Base-by-base conservation (phyloP, 148 eudicot genomes). In the Rhododendron vialii region DNA sequence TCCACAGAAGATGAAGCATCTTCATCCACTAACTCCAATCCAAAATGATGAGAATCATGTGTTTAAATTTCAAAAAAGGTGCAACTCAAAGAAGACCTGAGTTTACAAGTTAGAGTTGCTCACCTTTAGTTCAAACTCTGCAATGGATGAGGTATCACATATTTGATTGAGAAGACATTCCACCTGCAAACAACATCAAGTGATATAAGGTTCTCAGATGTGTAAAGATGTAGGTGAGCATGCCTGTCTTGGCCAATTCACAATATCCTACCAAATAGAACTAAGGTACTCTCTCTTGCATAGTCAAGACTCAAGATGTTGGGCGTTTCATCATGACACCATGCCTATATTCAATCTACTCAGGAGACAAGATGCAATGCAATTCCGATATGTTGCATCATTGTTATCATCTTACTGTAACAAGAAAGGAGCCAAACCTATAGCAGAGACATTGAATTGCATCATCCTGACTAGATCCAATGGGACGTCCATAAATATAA, bases 111-210 rank as follows among this genome's bases (percentile, higher is more conserved):
- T 76, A 74, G 59, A 69, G 57, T 81, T 78, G 53, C 98, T 92
- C 89, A 96, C 99, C 90, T 96, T 96, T 51, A 96, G 86, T 86
- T 96, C 97, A 90, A 96, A 83, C 88, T 96, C 98, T 20, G 95
- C 97, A 81, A 96, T 88, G 63, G 96, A 93, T 51, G 94, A 93
- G 87, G 95, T 93, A 88, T 94, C 97, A 83, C 99, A 96, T 78
- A 96, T 87, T 83, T 88, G 91, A 7, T 93, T 89, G 43, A 96
- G 88, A 84, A 96, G 96, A 89, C 89, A 88, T 87, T 92, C 90
- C 92, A 96, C 97, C 99, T 96, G 95, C 84, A 80, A 86, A 81
- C 59, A 83, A 71, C 43, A 84, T 26, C 7, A 13, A 30, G 36
- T 33, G n/a, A 84, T 83, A 43, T 24, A 55, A 77, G 7, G 17